Evolutionary conservation across 2,329 filamentous ascomycete species (phyloP), one percentile per base, ranked within the genome.

Genomic region (Pyrenophora teres): DNA sequence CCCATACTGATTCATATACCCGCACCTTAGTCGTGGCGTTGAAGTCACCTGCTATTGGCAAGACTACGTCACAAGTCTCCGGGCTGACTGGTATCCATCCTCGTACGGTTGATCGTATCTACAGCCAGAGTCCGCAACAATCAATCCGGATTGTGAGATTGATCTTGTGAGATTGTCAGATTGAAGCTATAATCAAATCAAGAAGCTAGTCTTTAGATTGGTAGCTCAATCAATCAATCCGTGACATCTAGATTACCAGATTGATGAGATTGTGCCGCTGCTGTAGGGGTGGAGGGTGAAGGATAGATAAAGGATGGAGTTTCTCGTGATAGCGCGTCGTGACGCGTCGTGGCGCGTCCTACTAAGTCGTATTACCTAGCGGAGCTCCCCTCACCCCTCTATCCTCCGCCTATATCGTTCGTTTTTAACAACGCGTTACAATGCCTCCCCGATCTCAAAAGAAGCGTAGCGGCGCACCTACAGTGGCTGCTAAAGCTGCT

Each of bases 111-210:
- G n/a, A n/a, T n/a, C n/a, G n/a, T n/a, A n/a, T n/a, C n/a, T n/a
- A n/a, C n/a, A n/a, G n/a, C n/a, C 27, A 42, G 27, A 32, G 40
- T 42, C 40, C 27, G 40, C 27, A 42, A 32, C 27, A 42, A 32
- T 33, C 36, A 42, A 42, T 33, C 40, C 16, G 30, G 40, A 33
- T 33, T 42, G 30, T 42, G 27, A 42, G 27, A 42, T 19, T 42
- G 27, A 42, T 33, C 27, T 42, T 42, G 27, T 42, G 25, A 42
- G 40, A 42, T 42, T 42, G 27, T 27, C 40, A 33, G 40, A 42
- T 42, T 33, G 30, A 32, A 31, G 40, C 40, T 32, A 33, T 38
- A 38, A 38, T 38, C 10, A 38, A 38, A 38, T 18, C 12, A 38
- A 38, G 36, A 38, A 38, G 36, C 36, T 38, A 16, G 40, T 42